Conservation (phyloP, 2,329 filamentous ascomycete genomes). For the Ascochyta viciae-villosae region DNA sequence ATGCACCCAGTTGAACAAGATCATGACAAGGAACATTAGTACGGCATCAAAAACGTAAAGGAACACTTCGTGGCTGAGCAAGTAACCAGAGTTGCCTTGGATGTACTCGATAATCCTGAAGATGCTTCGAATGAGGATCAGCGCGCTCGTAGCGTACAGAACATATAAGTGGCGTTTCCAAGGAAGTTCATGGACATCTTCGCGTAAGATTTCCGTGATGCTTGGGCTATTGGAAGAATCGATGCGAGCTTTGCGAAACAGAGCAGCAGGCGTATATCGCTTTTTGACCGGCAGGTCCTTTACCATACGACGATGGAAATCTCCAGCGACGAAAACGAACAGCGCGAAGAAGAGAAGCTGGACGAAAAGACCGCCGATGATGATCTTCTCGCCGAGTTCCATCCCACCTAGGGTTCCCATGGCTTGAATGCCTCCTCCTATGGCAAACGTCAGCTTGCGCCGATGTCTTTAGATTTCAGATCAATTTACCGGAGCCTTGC, state of each 20-base stretch:
- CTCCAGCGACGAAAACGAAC: conserved; percentile 48
- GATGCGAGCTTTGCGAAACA: conserved; percentile 9
- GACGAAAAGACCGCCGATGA: conserved; percentile 48
- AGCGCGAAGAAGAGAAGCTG: conserved; percentile 59
- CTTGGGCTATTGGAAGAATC: background rate
- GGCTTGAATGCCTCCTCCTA: conserved; percentile 30
- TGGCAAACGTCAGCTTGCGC: background rate
- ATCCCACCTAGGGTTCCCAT: conserved; percentile 9
- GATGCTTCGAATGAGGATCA: conserved; percentile 59
- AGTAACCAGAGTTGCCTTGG: conserved; percentile 53
- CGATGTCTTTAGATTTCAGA: conserved; percentile 22
- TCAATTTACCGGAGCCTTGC: conserved; percentile 37
- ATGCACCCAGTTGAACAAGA: conserved; percentile 44
- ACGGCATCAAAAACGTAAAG: conserved; percentile 57
- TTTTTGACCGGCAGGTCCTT: conserved; percentile 11
- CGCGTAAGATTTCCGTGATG: background rate
- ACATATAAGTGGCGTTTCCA: conserved; percentile 49
- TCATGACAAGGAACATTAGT: conserved; percentile 54
- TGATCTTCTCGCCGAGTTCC: conserved; percentile 27
- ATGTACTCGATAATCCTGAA: conserved; percentile 60
- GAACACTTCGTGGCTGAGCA: conserved; percentile 53
- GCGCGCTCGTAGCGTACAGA: conserved; percentile 53
- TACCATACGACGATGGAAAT: conserved; percentile 29
- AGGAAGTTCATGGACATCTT: conserved; percentile 13
- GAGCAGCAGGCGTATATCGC: conserved; percentile 1